A percentile compares a stretch with the other conserved stretches of the same genome.
Conservation (phyloP, 306 rosid species). For the Gynostemma pentaphyllum region DNA sequence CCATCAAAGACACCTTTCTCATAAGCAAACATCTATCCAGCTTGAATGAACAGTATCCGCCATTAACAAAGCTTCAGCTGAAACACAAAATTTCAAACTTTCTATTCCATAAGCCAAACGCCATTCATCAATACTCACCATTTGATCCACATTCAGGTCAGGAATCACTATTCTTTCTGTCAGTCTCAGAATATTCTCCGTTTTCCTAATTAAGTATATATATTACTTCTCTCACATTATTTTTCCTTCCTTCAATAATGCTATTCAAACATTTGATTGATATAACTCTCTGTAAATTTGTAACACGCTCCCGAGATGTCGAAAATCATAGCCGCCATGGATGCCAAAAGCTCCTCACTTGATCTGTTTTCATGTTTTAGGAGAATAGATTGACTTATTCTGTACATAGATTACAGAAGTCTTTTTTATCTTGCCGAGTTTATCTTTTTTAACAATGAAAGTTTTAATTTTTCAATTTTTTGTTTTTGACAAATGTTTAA, state of each 20-base stretch:
- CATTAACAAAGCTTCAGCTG: too few relatives aligned
- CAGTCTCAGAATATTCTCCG: slow-evolving; percentile 47
- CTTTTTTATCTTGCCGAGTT: too few relatives aligned
- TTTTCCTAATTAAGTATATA: slow-evolving; percentile 42
- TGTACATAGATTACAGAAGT: slow-evolving; percentile 84
- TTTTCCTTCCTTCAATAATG: slow-evolving; percentile 60
- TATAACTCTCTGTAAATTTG: slow-evolving; percentile 43
- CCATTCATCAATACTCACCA: slow-evolving; percentile 57
- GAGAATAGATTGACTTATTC: slow-evolving; percentile 47
- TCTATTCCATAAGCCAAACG: slow-evolving; percentile 30
- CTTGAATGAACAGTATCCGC: too few relatives aligned
- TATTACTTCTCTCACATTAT: slow-evolving; percentile 48
- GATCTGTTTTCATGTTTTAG: slow-evolving; percentile 21
- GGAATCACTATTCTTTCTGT: slow-evolving; percentile 29
- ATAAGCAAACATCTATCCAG: too few relatives aligned
- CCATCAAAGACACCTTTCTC: too few relatives aligned
- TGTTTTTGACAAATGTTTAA: too few relatives aligned
- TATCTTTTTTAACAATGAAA: too few relatives aligned
- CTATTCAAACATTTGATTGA: slow-evolving; percentile 30
- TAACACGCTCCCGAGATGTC: slow-evolving; percentile 64
- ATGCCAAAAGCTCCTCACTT: slow-evolving; percentile 30
- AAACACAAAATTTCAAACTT: too few relatives aligned
- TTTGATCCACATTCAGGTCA: slow-evolving; percentile 15
- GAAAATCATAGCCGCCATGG: slow-evolving; percentile 31
- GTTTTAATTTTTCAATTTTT: too few relatives aligned